A percentile compares a stretch with the other conserved stretches of the same genome.
These are phyloP conservation scores for Leishmania tropica DNA, from an alignment of 208 protist species.

Conservation along the genomic window DNA sequence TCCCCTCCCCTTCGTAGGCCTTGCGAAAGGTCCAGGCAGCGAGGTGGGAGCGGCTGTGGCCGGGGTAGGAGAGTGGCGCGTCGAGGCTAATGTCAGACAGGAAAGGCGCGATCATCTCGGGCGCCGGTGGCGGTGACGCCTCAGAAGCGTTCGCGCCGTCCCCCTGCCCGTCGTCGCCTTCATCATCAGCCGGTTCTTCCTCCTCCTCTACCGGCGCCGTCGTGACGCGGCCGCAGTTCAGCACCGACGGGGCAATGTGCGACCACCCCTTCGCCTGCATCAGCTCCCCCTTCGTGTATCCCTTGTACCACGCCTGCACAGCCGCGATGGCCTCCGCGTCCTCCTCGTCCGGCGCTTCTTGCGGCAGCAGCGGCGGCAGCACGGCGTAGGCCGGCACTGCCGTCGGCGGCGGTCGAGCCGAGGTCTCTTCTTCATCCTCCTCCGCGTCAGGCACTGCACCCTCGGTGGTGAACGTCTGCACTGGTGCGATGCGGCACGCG, in stretches of 20 bases:
- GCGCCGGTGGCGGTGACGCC: conserved; percentile 32
- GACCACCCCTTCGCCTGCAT: conserved; percentile 90
- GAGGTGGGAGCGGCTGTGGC: conserved; percentile 77
- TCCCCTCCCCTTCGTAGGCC: conserved; percentile 80
- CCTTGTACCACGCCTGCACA: conserved; percentile 75
- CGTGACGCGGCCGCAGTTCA: conserved; percentile 67
- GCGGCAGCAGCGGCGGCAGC: conserved; percentile 81
- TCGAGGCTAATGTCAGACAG: conserved; percentile 80
- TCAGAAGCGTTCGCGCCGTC: conserved; percentile 15
- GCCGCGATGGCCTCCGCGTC: conserved; percentile 62
- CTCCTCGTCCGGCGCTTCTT: conserved; percentile 85
- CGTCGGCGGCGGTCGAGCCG: conserved; percentile 52
- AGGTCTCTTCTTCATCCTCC: conserved; percentile 48
- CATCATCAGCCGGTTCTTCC: conserved; percentile 24
- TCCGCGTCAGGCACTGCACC: conserved; percentile 83
- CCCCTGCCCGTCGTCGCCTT: conserved; percentile 23
- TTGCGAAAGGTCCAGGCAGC: conserved; percentile 89
- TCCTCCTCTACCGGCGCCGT: conserved; percentile 35
- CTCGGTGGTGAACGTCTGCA: conserved; percentile 82
- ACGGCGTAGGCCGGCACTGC: conserved; percentile 76
- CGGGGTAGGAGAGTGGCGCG: conserved; percentile 62
- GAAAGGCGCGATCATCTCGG: conserved; percentile 88
- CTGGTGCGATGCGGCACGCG: conserved; percentile 86
- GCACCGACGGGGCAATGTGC: conserved; percentile 85
- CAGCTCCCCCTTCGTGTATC: conserved; percentile 88